Percentiles rank a stretch among this genome's conserved stretches.
These are phyloP conservation scores for Diplodia corticola DNA, from an alignment of 2,329 filamentous ascomycete species.

Conservation along the genomic window DNA sequence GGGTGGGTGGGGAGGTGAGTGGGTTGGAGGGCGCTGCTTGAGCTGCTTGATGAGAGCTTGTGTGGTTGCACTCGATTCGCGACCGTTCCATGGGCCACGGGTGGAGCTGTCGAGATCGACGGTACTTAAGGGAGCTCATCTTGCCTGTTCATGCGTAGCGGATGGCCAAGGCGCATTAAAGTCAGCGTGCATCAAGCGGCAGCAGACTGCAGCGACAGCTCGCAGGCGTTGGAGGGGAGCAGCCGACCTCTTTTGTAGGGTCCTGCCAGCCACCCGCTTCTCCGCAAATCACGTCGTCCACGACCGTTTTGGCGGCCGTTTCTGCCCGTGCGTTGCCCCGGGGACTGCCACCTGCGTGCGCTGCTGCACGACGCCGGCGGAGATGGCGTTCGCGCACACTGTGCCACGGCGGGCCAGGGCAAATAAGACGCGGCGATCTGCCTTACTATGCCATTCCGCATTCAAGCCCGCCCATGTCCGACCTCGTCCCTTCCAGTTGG, in stretches of 20 bases:
- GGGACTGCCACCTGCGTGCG: background rate
- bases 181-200: background rate
- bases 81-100: background rate
- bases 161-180: slow-evolving; percentile 8
- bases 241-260: background rate
- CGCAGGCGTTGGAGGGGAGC: background rate
- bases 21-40: background rate
- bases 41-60: background rate
- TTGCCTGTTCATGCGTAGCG: slow-evolving; percentile 20
- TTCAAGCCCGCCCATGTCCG: slow-evolving; percentile 1
- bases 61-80: background rate
- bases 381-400: slow-evolving; percentile 1
- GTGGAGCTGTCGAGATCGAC: slow-evolving; percentile 15
- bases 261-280: background rate
- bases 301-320: slow-evolving; percentile 1
- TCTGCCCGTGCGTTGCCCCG: slow-evolving; percentile 11
- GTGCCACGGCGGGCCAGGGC: background rate
- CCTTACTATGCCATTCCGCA: background rate
- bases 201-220: background rate
- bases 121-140: slow-evolving; percentile 15
- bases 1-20: too few relatives aligned
- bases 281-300: background rate
- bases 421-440: slow-evolving; percentile 12
- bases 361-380: slow-evolving; percentile 3
- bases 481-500: background rate